Base-by-base conservation (phyloP, 129 eudicot species). In the Escallonia rubra region DNA sequence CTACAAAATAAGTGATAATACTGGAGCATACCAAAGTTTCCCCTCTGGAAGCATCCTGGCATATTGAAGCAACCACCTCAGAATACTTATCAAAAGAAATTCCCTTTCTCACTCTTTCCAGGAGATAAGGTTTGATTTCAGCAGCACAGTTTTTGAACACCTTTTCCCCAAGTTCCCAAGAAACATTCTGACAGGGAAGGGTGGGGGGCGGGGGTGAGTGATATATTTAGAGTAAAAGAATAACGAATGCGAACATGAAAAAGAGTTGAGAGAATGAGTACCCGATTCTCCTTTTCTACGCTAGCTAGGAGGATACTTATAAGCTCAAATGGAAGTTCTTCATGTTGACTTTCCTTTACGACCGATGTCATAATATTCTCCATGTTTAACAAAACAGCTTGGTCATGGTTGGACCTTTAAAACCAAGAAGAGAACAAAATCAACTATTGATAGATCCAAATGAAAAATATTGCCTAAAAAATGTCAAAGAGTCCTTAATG, bases 121-220 rank as follows among this genome's bases (percentile, higher is more conserved):
- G 69, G 34, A 83, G 23, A 60, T 44, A 65, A 13, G 68, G 68
- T 64, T 62, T 61, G 40, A 76, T 74, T 41, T 48, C 56, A 61
- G 53, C 65, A 63, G 63, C 57, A 61, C 79, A 68, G 59, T 57
- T 77, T 57, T 63, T 74, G 8, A 83, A 46, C 23, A 83, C 79
- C 51, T 61, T 76, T 43, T 63, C 74, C 57, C 85, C 89, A 45
- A 83, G 68, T 63, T 73, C 66, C 82, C 81, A 79, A 45, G 82
- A 43, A 43, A 54, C 42, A 66, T 78, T 11, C 55, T 50, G 55
- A 9, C 3, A 50, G 12, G 11, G 48, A 51, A 57, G 43, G 44
- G 65, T 47, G 41, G n/a, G 10, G 63, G 43, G 46, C 4, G 16
- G 15, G 38, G 41, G 8, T 16, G 49, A 69, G 6, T 14, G 54